Percentiles rank a stretch among this genome's conserved stretches.
Conservation (phyloP, 495 filamentous ascomycete genomes). For the Lophiotrema nucula region DNA sequence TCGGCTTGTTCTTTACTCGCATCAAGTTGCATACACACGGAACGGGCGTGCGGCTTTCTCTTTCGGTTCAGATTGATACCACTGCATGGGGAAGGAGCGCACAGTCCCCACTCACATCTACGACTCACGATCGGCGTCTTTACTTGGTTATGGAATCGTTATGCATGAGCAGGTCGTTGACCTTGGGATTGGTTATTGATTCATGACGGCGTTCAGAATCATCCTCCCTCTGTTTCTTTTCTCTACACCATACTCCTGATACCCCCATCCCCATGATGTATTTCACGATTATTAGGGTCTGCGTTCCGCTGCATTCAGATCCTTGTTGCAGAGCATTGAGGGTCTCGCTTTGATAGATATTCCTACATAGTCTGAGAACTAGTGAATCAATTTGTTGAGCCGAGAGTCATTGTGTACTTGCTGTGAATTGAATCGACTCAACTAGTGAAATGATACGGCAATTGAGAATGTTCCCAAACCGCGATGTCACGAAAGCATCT, state of each 20-base stretch:
- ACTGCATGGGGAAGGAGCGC: constrained; percentile 6
- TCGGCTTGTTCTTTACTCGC: neutral
- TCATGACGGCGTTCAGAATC: constrained; percentile 17
- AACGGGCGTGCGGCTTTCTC: constrained; percentile 4
- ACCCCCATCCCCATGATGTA: constrained; percentile 20
- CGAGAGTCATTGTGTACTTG: neutral
- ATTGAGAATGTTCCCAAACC: too few species aligned
- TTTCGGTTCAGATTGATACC: constrained; percentile 27
- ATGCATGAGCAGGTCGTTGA: constrained; percentile 4
- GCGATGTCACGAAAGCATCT: too few species aligned
- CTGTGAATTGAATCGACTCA: constrained; percentile 1
- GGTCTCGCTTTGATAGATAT: neutral
- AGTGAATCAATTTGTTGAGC: neutral
- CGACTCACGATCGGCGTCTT: constrained; percentile 31
- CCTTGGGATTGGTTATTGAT: constrained; percentile 2
- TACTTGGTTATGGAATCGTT: constrained; percentile 8
- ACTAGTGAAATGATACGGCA: too few species aligned
- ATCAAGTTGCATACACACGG: constrained; percentile 16
- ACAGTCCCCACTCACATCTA: constrained; percentile 15
- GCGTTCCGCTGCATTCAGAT: too few species aligned
- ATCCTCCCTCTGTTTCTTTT: constrained; percentile 14
- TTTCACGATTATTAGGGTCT: neutral
- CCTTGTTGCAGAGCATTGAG: neutral
- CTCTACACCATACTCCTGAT: constrained; percentile 18
- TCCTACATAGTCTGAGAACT: constrained; percentile 3